Percentiles rank a stretch among this genome's conserved stretches.
Evolutionary conservation across 2,329 filamentous ascomycete species (phyloP).

Genomic region (Fusarium sp.): DNA sequence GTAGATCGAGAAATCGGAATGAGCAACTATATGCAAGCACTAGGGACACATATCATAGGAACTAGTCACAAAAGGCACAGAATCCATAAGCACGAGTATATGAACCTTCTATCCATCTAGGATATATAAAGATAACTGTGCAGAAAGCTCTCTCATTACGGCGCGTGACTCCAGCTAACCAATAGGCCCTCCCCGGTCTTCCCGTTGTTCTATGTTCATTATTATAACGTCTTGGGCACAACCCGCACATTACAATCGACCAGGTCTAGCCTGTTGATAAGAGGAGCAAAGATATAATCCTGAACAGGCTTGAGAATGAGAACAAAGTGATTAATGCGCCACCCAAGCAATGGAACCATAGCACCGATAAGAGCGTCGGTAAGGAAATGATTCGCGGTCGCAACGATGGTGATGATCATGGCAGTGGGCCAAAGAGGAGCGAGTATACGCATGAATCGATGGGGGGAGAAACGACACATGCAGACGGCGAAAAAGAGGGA

Average conservation of each 20-base stretch:
- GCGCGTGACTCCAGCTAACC: not conserved
- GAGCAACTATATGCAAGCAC: no score
- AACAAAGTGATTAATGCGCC: constrained; percentile 51
- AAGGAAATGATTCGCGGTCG: constrained; percentile 59
- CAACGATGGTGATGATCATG: constrained; percentile 60
- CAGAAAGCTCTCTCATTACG: not conserved
- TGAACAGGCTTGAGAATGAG: constrained; percentile 50
- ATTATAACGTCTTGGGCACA: constrained; percentile 38
- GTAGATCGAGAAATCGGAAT: no score
- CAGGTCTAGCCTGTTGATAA: constrained; percentile 45
- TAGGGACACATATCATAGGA: no score
- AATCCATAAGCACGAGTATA: no score
- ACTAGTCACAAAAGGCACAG: no score
- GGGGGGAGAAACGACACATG: constrained; percentile 58
- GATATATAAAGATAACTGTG: no score
- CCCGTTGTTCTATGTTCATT: not conserved
- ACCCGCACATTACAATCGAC: constrained; percentile 32
- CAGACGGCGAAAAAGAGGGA: constrained; percentile 55
- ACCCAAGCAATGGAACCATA: constrained; percentile 54
- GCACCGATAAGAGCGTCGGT: constrained; percentile 56
- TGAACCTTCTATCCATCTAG: no score
- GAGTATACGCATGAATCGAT: constrained; percentile 54
- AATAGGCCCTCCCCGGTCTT: accelerated
- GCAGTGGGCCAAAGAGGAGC: constrained; percentile 60
- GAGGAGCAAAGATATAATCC: constrained; percentile 48